Conservation (phyloP, 352 stramenopile genomes). For the Phytophthora constricta region DNA sequence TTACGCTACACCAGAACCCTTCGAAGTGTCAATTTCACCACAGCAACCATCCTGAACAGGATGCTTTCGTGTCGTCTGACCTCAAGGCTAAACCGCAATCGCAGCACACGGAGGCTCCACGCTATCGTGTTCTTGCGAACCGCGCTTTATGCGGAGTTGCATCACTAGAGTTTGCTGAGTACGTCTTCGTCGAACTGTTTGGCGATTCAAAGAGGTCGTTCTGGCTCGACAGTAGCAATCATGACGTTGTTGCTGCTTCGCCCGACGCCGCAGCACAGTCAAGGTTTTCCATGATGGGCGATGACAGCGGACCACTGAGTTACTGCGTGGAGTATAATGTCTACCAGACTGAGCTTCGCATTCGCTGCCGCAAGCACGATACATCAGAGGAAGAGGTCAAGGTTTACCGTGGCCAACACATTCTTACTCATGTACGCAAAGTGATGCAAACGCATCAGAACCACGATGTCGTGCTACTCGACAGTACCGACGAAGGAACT, state of each 20-base stretch:
- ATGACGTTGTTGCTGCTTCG: constrained; percentile 34
- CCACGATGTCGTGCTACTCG: constrained; percentile 39
- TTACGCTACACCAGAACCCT: constrained; percentile 47
- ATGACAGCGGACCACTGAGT: constrained; percentile 60
- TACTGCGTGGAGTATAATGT: constrained; percentile 75
- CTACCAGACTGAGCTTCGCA: constrained; percentile 50
- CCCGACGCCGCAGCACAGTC: constrained; percentile 23
- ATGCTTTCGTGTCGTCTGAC: background rate
- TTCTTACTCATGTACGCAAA: constrained; percentile 51
- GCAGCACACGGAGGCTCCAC: background rate
- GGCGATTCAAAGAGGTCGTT: constrained; percentile 57
- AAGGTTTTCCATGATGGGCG: constrained; percentile 83
- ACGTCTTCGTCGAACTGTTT: constrained; percentile 68
- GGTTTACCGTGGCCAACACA: constrained; percentile 25
- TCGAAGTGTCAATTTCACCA: constrained; percentile 66
- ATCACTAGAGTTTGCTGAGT: constrained; percentile 67
- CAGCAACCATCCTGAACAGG: constrained; percentile 36
- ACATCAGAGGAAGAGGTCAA: constrained; percentile 26
- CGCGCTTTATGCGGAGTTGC: constrained; percentile 41
- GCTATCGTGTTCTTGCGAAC: constrained; percentile 46
- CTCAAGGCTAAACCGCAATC: background rate
- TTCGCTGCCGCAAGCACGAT: constrained; percentile 31
- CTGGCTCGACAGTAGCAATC: constrained; percentile 87
- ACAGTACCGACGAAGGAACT: constrained; percentile 4
- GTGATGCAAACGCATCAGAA: constrained; percentile 41